A percentile compares a stretch with the other conserved stretches of the same genome.
These are phyloP conservation scores for Aaosphaeria pasadenensis DNA, from an alignment of 2,329 filamentous ascomycete species.

Conservation along the genomic window DNA sequence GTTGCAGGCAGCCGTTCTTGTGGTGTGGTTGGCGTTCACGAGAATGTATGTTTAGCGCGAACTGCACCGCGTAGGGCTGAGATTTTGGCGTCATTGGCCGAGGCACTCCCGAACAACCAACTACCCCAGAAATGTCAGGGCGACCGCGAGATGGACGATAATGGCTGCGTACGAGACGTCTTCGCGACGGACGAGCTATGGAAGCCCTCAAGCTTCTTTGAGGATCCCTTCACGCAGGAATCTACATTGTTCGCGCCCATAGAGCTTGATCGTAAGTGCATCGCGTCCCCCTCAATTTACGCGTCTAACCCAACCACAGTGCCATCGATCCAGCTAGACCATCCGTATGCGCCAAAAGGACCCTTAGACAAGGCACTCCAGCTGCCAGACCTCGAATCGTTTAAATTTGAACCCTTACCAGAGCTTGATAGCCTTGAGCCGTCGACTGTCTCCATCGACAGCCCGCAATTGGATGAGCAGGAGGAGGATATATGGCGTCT, in stretches of 20 bases:
- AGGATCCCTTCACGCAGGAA: slow-evolving; percentile 15
- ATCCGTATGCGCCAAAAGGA: slow-evolving; percentile 39
- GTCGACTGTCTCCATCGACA: slow-evolving; percentile 24
- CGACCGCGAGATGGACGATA: slow-evolving; percentile 25
- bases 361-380: slow-evolving; percentile 31
- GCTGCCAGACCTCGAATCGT: slow-evolving; percentile 38
- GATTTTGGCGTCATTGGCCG: slow-evolving; percentile 27
- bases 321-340: slow-evolving; percentile 32
- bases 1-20: too few relatives aligned
- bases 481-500: slow-evolving; percentile 40
- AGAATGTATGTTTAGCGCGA: not conserved
- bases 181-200: slow-evolving; percentile 65
- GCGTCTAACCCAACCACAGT: slow-evolving; percentile 27
- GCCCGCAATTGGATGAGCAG: slow-evolving; percentile 19
- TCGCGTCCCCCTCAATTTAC: slow-evolving; percentile 19
- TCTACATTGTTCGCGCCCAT: slow-evolving; percentile 32
- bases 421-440: slow-evolving; percentile 32
- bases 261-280: slow-evolving; percentile 34
- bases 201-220: slow-evolving; percentile 50
- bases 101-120: slow-evolving; percentile 7
- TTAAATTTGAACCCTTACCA: slow-evolving; percentile 38
- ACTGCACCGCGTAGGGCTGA: slow-evolving; percentile 23
- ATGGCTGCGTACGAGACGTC: slow-evolving; percentile 50
- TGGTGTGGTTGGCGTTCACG: too few relatives aligned
- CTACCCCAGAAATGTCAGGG: slow-evolving; percentile 1